phyloP scores from a whole-genome alignment of 176 grass and related monocot species.

The Phoenix dactylifera region DNA sequence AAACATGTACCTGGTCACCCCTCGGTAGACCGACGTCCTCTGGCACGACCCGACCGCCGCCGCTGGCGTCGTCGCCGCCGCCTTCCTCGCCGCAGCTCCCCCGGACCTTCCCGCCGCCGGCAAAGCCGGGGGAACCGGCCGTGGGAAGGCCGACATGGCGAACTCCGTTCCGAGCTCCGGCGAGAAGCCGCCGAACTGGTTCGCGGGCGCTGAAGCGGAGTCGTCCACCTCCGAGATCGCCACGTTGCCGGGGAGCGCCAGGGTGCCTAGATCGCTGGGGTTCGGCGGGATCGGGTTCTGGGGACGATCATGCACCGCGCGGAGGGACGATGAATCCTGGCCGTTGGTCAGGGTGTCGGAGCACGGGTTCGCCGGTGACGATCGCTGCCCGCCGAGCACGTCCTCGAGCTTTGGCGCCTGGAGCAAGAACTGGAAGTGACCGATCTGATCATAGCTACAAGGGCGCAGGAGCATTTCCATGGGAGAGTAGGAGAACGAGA shows the following conservation, averaged over 20 bases:
- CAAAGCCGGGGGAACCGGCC: constrained; percentile 2
- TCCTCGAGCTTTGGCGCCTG: constrained; percentile 1
- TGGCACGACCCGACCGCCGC: constrained; percentile 16
- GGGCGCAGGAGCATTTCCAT: constrained; percentile 1
- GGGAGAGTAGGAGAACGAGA: neutral
- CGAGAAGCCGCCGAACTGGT: neutral
- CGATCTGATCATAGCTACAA: neutral
- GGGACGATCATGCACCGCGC: constrained; percentile 2
- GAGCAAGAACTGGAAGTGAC: neutral
- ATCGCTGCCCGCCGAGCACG: neutral
- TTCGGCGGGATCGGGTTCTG: constrained; percentile 7
- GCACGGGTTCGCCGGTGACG: neutral
- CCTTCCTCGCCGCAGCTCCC: neutral
- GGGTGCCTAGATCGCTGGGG: neutral
- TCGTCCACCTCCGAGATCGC: too few relatives aligned
- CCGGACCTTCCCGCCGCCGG: constrained; percentile 2
- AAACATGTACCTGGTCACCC: constrained; percentile 55
- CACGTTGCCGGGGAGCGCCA: neutral
- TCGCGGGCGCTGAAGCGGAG: constrained; percentile 1
- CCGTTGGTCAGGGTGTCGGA: neutral
- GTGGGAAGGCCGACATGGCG: neutral
- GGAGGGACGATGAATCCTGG: neutral
- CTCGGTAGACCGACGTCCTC: constrained; percentile 65
- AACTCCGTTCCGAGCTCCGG: neutral
- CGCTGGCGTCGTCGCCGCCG: constrained; percentile 14